These are phyloP conservation scores for Aspergillus carlsbadensis DNA, from an alignment of 495 filamentous ascomycete species.

Conservation along the genomic window DNA sequence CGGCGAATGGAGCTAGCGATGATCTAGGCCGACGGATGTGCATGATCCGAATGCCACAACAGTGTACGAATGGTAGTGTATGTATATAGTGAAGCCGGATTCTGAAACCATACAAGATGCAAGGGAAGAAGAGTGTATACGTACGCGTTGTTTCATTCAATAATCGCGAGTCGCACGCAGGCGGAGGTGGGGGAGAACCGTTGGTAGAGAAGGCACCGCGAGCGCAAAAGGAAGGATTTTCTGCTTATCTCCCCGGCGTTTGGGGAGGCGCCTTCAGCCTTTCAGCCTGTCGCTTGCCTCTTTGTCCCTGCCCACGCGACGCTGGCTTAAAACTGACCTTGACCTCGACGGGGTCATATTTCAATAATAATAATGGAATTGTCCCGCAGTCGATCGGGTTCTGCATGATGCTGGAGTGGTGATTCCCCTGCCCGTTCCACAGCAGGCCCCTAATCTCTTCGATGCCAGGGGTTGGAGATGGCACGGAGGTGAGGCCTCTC, in stretches of 20 bases:
- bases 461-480: slow-evolving; percentile 6
- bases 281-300: slow-evolving; percentile 9
- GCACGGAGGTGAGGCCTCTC: not conserved
- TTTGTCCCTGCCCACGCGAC: not conserved
- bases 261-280: slow-evolving; percentile 14
- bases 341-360: no score
- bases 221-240: no score
- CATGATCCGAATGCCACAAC: not conserved
- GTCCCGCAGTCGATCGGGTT: not conserved
- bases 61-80: slow-evolving; percentile 4
- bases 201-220: slow-evolving; percentile 8
- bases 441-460: slow-evolving; percentile 1
- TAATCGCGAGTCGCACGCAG: not conserved
- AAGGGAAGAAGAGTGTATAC: not conserved
- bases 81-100: slow-evolving; percentile 5
- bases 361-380: not conserved
- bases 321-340: no score
- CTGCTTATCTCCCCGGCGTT: slow-evolving; percentile 17
- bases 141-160: not conserved
- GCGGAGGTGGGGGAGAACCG: not conserved
- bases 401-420: not conserved
- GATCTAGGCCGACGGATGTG: slow-evolving; percentile 16
- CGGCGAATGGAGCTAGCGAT: slow-evolving; percentile 43
- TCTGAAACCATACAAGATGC: not conserved
- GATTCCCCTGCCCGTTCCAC: slow-evolving; percentile 8